These are phyloP conservation scores for Tuber calosporum DNA, from an alignment of 495 filamentous ascomycete genomes.

Conservation along the genomic window DNA sequence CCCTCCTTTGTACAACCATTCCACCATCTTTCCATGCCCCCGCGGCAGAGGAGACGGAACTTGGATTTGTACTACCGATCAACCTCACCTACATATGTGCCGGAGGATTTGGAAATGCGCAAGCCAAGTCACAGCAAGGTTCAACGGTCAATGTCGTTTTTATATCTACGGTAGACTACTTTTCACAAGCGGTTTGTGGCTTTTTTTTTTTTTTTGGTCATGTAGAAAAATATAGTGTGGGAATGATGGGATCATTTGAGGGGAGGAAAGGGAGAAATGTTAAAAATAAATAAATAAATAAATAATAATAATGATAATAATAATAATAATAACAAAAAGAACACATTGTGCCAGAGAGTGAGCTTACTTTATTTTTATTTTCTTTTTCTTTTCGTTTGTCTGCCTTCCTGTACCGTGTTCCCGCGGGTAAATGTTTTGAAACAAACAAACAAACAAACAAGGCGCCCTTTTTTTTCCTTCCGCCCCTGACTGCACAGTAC, in stretches of 20 bases:
- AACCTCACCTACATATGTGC: neutral
- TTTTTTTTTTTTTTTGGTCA: neutral
- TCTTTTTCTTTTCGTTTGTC: neutral
- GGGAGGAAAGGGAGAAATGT: neutral
- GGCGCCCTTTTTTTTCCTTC: neutral
- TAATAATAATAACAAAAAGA: too few species aligned
- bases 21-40: neutral
- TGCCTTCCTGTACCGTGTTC: neutral
- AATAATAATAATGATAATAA: too few species aligned
- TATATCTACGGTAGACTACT: neutral
- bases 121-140: neutral
- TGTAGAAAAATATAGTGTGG: neutral
- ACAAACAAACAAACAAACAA: slow-evolving; percentile 6
- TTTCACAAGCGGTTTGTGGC: neutral
- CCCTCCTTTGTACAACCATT: neutral
- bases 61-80: neutral
- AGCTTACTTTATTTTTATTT: neutral
- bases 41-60: neutral
- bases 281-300: too few species aligned
- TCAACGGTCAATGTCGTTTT: neutral
- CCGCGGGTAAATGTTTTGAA: slow-evolving; percentile 3
- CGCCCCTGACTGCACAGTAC: neutral
- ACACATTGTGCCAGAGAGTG: neutral
- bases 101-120: neutral
- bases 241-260: neutral